A percentile compares a stretch with the other conserved stretches of the same genome.
These are phyloP conservation scores for Choanephora cucurbitarum DNA, from an alignment of 371 early-diverging fungal species.

Conservation along the genomic window DNA sequence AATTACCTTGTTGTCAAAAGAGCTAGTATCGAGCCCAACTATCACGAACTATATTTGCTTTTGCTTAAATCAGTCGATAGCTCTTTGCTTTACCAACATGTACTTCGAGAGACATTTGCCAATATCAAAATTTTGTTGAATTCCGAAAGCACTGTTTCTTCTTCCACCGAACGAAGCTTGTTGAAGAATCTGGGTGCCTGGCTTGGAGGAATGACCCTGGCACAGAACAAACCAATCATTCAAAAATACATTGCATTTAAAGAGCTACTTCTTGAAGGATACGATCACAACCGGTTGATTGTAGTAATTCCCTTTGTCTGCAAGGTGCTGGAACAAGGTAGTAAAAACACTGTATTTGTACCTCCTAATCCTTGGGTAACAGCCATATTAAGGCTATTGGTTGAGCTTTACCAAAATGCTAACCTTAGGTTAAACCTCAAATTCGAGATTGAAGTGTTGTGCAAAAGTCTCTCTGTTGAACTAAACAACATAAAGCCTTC, in stretches of 20 bases:
- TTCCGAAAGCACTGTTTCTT: slow-evolving; percentile 90
- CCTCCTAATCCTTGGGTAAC: slow-evolving; percentile 99
- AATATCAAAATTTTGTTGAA: slow-evolving; percentile 88
- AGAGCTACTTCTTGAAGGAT: slow-evolving; percentile 91
- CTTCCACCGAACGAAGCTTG: slow-evolving; percentile 85
- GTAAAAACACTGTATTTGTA: slow-evolving; percentile 82
- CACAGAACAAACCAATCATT: slow-evolving; percentile 90
- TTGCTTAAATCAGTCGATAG: slow-evolving; percentile 75
- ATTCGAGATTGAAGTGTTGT: slow-evolving; percentile 97
- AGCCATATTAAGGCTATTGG: slow-evolving; percentile 87
- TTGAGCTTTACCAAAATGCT: slow-evolving; percentile 91
- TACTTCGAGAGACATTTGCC: slow-evolving; percentile 87
- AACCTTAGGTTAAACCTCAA: slow-evolving; percentile 93
- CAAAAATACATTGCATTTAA: slow-evolving; percentile 94
- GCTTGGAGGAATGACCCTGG: slow-evolving; percentile 96
- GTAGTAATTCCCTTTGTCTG: slow-evolving; percentile 98
- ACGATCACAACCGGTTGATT: slow-evolving; percentile 81
- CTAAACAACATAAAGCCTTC: slow-evolving; percentile 70
- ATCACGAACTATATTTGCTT: slow-evolving; percentile 83
- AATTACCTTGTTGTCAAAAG: slow-evolving; percentile 93
- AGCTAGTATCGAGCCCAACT: slow-evolving; percentile 93
- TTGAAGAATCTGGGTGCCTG: slow-evolving; percentile 96
- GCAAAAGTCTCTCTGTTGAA: slow-evolving; percentile 86
- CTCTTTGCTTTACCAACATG: slow-evolving; percentile 61
- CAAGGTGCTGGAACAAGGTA: slow-evolving; percentile 92